Evolutionary conservation across 2,329 filamentous ascomycete genomes (phyloP).

Genomic region (Aspergillus caelatus): DNA sequence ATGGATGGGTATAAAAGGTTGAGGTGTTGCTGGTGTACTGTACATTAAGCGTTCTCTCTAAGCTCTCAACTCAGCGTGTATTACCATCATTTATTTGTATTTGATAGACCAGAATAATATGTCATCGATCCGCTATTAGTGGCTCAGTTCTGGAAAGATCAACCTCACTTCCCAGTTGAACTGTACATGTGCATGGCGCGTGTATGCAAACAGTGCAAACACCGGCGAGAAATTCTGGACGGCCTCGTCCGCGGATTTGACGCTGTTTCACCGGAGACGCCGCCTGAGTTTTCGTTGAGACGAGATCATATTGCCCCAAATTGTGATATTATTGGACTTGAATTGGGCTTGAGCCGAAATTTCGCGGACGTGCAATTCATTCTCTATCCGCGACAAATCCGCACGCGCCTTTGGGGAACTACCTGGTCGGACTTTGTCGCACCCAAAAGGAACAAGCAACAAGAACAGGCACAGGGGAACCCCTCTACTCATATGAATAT

Average conservation of each 20-base stretch:
- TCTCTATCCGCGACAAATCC: too few species aligned
- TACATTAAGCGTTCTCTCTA: conserved; percentile 20
- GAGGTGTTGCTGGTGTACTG: conserved; percentile 15
- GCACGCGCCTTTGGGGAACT: not conserved
- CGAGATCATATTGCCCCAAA: not conserved
- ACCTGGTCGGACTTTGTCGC: not conserved
- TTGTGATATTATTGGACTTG: not conserved
- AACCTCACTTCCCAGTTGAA: not conserved
- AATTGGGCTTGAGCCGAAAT: not conserved
- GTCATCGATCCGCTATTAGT: not conserved
- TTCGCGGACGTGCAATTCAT: not conserved
- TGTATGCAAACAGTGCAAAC: conserved; percentile 38
- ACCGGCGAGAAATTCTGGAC: conserved; percentile 33
- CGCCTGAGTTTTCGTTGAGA: not conserved
- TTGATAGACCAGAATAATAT: not conserved
- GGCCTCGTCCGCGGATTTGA: conserved; percentile 14
- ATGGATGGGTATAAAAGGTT: conserved; percentile 11
- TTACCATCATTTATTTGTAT: not conserved
- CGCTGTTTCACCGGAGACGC: conserved; percentile 6
- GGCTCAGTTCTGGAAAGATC: not conserved
- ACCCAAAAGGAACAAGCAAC: not conserved
- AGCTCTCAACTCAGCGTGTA: conserved; percentile 6
- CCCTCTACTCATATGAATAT: conserved; percentile 21
- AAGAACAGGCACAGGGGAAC: not conserved
- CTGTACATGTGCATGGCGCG: not conserved